phyloP scores from a whole-genome alignment of 352 stramenopile genomes.

The Elongisporangium senticosum region DNA sequence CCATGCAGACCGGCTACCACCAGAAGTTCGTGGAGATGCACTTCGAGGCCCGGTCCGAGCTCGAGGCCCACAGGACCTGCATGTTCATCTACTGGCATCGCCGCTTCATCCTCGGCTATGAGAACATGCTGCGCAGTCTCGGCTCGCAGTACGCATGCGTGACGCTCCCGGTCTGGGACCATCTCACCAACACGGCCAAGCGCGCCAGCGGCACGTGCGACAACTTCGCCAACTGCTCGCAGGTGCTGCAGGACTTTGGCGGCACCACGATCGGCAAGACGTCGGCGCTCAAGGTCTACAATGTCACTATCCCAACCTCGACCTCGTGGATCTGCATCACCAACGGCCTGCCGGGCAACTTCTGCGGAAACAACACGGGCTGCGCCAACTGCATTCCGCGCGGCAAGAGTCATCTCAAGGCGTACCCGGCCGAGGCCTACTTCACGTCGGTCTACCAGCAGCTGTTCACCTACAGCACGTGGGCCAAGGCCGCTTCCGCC shows the following conservation, averaged over 20 bases:
- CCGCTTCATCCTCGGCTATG: slow-evolving; percentile 50
- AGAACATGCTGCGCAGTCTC: slow-evolving; percentile 68
- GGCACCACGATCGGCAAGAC: slow-evolving; percentile 11
- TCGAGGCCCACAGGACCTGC: slow-evolving; percentile 44
- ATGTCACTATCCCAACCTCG: slow-evolving; percentile 18
- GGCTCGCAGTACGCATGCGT: slow-evolving; percentile 35
- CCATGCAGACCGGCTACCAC: slow-evolving; percentile 39
- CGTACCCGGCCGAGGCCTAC: slow-evolving; percentile 23
- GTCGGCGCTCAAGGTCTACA: slow-evolving; percentile 13
- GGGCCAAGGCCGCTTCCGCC: slow-evolving; percentile 14
- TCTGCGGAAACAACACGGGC: slow-evolving; percentile 30
- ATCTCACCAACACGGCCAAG: slow-evolving; percentile 23
- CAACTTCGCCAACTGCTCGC: slow-evolving; percentile 26
- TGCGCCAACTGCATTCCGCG: slow-evolving; percentile 36
- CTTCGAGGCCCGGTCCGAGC: slow-evolving; percentile 32
- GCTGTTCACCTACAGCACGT: slow-evolving; percentile 29
- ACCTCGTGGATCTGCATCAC: slow-evolving; percentile 23
- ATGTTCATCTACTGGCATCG: slow-evolving; percentile 80
- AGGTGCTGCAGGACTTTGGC: slow-evolving; percentile 30
- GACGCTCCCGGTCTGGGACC: slow-evolving; percentile 59
- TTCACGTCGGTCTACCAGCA: slow-evolving; percentile 40
- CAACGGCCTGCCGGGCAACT: slow-evolving; percentile 25
- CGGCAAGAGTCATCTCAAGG: slow-evolving; percentile 7
- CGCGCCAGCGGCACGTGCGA: slow-evolving; percentile 17
- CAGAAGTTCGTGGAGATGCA: slow-evolving; percentile 59